Evolutionary conservation across 2,329 filamentous ascomycete genomes (phyloP).

Genomic region (Cryphonectria nitschkei): DNA sequence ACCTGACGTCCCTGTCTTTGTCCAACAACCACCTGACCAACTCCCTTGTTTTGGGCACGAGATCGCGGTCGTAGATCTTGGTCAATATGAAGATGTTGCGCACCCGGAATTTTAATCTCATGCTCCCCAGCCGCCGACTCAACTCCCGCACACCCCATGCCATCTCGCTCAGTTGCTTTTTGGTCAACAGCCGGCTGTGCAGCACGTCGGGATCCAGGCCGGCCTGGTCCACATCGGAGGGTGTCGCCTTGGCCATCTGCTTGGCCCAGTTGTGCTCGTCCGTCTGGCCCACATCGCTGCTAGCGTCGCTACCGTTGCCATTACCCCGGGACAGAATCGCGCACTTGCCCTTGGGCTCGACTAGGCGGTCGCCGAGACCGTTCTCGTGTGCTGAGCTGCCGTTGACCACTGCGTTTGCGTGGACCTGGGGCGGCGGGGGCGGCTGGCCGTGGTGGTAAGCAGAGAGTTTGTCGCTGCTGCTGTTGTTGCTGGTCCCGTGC

Average conservation of each 20-base stretch:
- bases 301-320: slow-evolving; percentile 41
- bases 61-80: slow-evolving; percentile 83
- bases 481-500: not conserved
- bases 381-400: slow-evolving; percentile 35
- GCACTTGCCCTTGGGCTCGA: slow-evolving; percentile 42
- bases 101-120: slow-evolving; percentile 81
- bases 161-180: slow-evolving; percentile 95
- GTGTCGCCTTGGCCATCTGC: slow-evolving; percentile 48
- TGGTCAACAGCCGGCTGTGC: slow-evolving; percentile 80
- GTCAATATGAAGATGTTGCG: slow-evolving; percentile 85
- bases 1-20: slow-evolving; percentile 66
- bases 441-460: slow-evolving; percentile 21
- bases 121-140: slow-evolving; percentile 80
- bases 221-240: slow-evolving; percentile 36
- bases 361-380: slow-evolving; percentile 29
- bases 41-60: slow-evolving; percentile 78
- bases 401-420: slow-evolving; percentile 34
- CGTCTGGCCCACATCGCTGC: slow-evolving; percentile 51
- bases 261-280: slow-evolving; percentile 61
- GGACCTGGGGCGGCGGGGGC: not conserved
- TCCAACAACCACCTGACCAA: slow-evolving; percentile 80
- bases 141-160: slow-evolving; percentile 92
- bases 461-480: not conserved
- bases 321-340: slow-evolving; percentile 40
- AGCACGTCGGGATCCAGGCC: slow-evolving; percentile 37